Percentiles rank a stretch among this genome's conserved stretches.
phyloP scores from a whole-genome alignment of 2,329 filamentous ascomycete genomes.

The Neopestalotiopsis sp. region DNA sequence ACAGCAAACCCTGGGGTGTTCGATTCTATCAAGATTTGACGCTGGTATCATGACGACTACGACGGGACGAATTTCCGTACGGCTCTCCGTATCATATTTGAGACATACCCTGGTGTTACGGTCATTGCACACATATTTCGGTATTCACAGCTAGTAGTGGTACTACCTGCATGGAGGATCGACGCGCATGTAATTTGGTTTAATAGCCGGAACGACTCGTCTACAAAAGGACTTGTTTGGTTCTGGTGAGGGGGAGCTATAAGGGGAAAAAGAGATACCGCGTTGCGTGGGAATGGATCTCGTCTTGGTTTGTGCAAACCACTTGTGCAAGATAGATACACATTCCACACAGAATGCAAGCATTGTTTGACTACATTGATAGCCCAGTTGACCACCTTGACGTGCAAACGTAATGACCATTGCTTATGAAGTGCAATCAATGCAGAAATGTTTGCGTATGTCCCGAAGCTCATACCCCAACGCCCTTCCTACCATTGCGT shows the following conservation, averaged over 20 bases:
- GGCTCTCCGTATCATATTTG: constrained; percentile 6
- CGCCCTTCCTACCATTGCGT: too few species aligned
- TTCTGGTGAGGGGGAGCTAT: not conserved
- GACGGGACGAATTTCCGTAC: constrained; percentile 15
- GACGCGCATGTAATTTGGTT: too few species aligned
- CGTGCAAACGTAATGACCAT: too few species aligned
- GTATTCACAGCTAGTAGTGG: not conserved
- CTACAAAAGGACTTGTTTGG: not conserved
- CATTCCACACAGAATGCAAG: too few species aligned
- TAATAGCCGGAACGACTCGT: not conserved
- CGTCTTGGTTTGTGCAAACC: not conserved
- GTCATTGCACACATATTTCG: constrained; percentile 3
- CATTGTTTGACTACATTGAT: too few species aligned
- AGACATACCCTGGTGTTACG: constrained; percentile 9
- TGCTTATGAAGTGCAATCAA: too few species aligned
- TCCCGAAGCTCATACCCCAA: too few species aligned
- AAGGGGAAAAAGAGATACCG: not conserved
- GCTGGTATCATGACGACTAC: not conserved
- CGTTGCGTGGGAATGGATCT: not conserved
- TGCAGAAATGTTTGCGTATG: too few species aligned
- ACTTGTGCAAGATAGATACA: too few species aligned
- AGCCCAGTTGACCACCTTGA: too few species aligned
- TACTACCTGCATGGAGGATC: not conserved
- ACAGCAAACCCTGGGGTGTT: not conserved
- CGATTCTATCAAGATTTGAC: not conserved